Conservation (phyloP, 116 monocot genomes). For the Trichopus zeylanicus region DNA sequence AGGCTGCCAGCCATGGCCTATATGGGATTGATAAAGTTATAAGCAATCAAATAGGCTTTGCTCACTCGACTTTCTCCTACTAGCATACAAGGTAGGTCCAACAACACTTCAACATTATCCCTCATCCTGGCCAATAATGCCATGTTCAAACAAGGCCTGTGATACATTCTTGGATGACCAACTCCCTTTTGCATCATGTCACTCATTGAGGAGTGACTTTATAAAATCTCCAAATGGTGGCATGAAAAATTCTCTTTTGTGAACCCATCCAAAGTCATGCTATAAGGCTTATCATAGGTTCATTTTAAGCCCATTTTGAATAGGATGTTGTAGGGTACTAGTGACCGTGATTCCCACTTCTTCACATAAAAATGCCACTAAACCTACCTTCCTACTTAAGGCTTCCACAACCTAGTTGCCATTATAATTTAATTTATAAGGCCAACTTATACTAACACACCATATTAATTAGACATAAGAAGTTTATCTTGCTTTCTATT, state of each 20-base stretch:
- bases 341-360: no score
- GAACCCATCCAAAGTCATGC: background rate
- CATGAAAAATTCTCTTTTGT: background rate
- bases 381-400: background rate
- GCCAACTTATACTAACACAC: background rate
- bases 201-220: background rate
- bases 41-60: no score
- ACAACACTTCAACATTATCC: background rate
- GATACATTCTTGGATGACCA: background rate
- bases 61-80: background rate
- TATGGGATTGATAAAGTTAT: no score
- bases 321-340: background rate
- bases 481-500: conserved; percentile 13
- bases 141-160: background rate
- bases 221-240: background rate
- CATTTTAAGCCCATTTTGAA: background rate
- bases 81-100: background rate
- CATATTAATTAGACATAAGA: conserved; percentile 7
- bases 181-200: background rate
- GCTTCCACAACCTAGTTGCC: conserved; percentile 11
- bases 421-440: background rate
- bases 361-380: background rate
- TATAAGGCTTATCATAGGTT: background rate
- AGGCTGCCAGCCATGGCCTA: no score
- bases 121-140: background rate